Evolutionary conservation across 2,329 filamentous ascomycete species (phyloP).

Genomic region (Aureobasidium sp.): DNA sequence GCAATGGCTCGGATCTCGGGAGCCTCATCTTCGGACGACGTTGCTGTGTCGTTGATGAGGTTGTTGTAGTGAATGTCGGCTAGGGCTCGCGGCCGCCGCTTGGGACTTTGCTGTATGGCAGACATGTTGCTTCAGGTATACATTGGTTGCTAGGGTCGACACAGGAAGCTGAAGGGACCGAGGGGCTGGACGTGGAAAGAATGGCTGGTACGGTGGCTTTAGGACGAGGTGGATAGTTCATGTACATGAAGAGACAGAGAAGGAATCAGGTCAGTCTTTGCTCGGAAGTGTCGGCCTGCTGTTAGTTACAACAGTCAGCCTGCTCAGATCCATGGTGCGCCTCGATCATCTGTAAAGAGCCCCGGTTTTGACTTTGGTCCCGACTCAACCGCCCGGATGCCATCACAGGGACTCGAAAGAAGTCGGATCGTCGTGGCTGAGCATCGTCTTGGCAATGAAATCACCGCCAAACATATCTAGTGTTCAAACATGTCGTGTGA

Average conservation of each 20-base stretch:
- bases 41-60: slow-evolving; percentile 28
- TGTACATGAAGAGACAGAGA: not conserved
- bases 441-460: not conserved
- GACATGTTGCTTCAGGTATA: not conserved
- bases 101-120: not conserved
- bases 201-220: not conserved
- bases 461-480: not conserved
- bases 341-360: not conserved
- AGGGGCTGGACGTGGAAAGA: not conserved
- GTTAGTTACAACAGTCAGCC: not conserved
- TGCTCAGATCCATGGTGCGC: not conserved
- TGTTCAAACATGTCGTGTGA: not conserved
- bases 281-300: not conserved
- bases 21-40: slow-evolving; percentile 37
- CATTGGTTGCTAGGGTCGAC: not conserved
- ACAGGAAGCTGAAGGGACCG: not conserved
- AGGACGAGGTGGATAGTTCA: not conserved
- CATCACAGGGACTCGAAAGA: not conserved
- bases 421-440: not conserved
- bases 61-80: slow-evolving; percentile 34
- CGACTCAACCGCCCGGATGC: not conserved
- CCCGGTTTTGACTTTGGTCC: not conserved
- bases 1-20: slow-evolving; percentile 22
- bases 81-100: slow-evolving; percentile 27
- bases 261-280: not conserved